Base-by-base conservation (phyloP, 768 basidiomycete species). In the Termitomyces sp. region DNA sequence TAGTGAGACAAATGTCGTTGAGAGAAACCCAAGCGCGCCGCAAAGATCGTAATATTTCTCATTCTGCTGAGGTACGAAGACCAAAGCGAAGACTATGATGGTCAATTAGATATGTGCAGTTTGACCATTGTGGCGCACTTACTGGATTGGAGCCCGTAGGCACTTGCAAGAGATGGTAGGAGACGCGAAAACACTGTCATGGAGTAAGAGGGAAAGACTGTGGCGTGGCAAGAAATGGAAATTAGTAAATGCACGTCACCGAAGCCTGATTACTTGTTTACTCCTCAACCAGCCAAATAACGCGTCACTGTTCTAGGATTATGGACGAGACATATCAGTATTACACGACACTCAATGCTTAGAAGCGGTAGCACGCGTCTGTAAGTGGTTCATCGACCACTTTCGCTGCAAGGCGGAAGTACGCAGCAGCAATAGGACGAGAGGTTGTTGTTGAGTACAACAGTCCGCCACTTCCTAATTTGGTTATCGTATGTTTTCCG, bases 1-100 rank as follows among this genome's bases (percentile, higher is more conserved):
- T 87, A 88, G 68, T 23, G 84, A 87, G 12, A 84, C 59, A 46
- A 79, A 71, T 5, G 82, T 80, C 1, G 84, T 79, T 0, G 84
- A 77, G 14, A 89, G 66, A 73, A 86, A 91, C 3, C 88, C 88
- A 3, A 81, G 45, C 0, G 84, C 76, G 19, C 88, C 89, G 27
- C 80, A 75, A 1, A 89, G 68, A 65, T 91, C 88, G 60, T 82
- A 91, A 64, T 74, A 88, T 60, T 71, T 83, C 49, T 89, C 87
- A 50, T 80, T 80, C 40, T 83, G 75, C 56, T 76, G 79, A 2
- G 88, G 89, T 4, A 89, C 82, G 57, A 85, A 86, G 19, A 86
- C 69, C 5, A 77, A 53, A 0, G 85, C 88, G 50, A 81, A 77
- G 5, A 76, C 49, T 50, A 25, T 12, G 25, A 25, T 25, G 6